Evolutionary conservation across 257 asterid species (phyloP), one percentile per base, ranked within the genome.

Genomic region (Penstemon davidsonii): DNA sequence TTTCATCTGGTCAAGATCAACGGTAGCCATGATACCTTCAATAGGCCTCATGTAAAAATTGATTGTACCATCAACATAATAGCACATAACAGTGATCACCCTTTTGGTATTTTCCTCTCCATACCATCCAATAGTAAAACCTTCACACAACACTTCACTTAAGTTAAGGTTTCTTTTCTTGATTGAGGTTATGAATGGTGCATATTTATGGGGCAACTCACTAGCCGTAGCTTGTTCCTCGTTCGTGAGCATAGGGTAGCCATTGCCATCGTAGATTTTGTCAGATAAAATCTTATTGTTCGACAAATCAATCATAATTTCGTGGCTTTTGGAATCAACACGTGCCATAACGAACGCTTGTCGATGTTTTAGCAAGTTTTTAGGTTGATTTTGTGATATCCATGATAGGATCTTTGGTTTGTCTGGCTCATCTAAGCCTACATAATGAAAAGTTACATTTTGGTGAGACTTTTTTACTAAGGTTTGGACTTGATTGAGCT

Each of bases 1-100:
- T 44, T 63, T 84, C 95, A 86, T 88, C 69, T 56, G 62, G 70
- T 88, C 97, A 65, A 91, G 87, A 78, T 83, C 92, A 68, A 91
- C 87, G 9, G 83, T 76, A 36, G 76, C 65, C 0, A 80, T 82
- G 2, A 91, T 72, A 12, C 91, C 96, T 68, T 91, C 96, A 5
- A 88, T 83, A 44, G 91, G 92, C 79, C 92, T 86, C 97, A 88
- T 88, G 69, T 83, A 86, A 33, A 83, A 41, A 64, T 91, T 91
- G 12, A 81, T 69, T 0, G 91, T 81, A 0, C 92, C 97, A 70
- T 88, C 88, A 73, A 76, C 43, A 54, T 88, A 91, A 40, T 82
- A 86, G 66, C 87, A 88, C 81, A 76, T 56, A 4, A 85, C 88
- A 43, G 51, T 80, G 4, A 91, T 81, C 5, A 82, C 43, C 51